A percentile compares a stretch with the other conserved stretches of the same genome.
Evolutionary conservation across 805 yeast genomes (phyloP).

Genomic region (Sugiyamaella lignohabitans): DNA sequence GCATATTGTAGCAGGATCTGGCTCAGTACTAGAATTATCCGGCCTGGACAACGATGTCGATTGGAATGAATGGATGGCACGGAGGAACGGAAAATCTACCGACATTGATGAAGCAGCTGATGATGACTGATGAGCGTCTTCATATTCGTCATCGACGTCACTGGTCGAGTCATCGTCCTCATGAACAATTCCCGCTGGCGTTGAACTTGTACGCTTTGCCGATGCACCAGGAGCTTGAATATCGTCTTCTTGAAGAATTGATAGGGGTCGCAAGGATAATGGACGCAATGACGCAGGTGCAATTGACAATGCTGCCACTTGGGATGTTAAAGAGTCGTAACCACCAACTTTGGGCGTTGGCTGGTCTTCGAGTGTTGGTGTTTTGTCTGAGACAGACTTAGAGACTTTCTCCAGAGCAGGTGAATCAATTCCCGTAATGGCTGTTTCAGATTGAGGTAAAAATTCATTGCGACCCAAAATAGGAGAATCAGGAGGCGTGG

Average conservation of each 20-base stretch:
- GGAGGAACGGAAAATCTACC: conserved; percentile 29
- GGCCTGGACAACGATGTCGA: conserved; percentile 23
- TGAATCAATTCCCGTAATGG: no score
- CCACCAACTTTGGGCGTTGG: no score
- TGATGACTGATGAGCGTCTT: not conserved
- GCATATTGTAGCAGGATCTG: conserved; percentile 30
- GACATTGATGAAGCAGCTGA: not conserved
- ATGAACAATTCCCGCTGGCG: not conserved
- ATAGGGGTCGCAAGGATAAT: not conserved
- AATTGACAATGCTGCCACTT: not conserved
- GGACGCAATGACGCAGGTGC: conserved; percentile 1
- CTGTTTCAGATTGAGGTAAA: no score
- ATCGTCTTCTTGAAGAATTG: not conserved
- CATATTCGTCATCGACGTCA: conserved; percentile 1
- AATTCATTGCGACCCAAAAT: no score
- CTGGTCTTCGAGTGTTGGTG: not conserved
- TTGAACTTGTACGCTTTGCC: not conserved
- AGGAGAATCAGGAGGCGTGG: conserved; percentile 4
- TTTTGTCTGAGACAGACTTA: no score
- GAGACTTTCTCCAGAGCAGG: no score
- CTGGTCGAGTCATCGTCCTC: not conserved
- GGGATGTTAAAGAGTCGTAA: not conserved
- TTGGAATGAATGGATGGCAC: conserved; percentile 32
- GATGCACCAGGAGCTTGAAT: not conserved
- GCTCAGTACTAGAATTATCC: conserved; percentile 21